Evolutionary conservation across 257 asterid species (phyloP), one percentile per base, ranked within the genome.

Genomic region (Pogostemon cablin): DNA sequence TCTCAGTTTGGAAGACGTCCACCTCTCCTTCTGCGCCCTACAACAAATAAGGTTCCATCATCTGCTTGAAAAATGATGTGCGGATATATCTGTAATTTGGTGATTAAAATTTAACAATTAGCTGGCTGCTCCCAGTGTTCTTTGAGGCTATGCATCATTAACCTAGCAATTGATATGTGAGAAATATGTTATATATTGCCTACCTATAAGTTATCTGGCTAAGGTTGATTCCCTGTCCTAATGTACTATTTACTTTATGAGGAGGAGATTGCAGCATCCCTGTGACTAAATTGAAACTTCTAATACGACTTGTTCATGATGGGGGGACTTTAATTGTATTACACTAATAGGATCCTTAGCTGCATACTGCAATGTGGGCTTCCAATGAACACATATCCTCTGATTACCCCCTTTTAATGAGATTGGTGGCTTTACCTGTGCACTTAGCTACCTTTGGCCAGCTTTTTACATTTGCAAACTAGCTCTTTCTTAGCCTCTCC

Each of bases 1-100:
- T 68, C 97, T 70, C 99, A 95, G 87, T 84, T 88, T 59, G 98
- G 99, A 76, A 86, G 93, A 72, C 98, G 98, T 35, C 93, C 91
- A 6, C 86, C 96, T 61, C 81, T 91, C 50, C 85, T 80, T 66
- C 66, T 59, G 48, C 86, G 86, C 62, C 77, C 93, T 48, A 62
- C 84, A 37, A 76, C 84, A 58, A 88, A 79, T 81, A 95, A 89
- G 97, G 99, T 93, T 50, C 49, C 74, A n/a, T 69, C 25, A 8
- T 70, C 47, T 32, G 25, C 60, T 41, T 62, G 73, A 40, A 44
- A 62, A 70, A 37, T 11, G 57, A 46, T 55, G 3, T 20, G 9
- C 57, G 65, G 71, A 66, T 76, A 37, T 50, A 57, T 58, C 8
- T 48, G 9, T 37, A 62, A 66, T 40, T 17, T 10, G 17, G 67